phyloP scores from a whole-genome alignment of 2,329 filamentous ascomycete species.

The Talaromyces rugulosus region DNA sequence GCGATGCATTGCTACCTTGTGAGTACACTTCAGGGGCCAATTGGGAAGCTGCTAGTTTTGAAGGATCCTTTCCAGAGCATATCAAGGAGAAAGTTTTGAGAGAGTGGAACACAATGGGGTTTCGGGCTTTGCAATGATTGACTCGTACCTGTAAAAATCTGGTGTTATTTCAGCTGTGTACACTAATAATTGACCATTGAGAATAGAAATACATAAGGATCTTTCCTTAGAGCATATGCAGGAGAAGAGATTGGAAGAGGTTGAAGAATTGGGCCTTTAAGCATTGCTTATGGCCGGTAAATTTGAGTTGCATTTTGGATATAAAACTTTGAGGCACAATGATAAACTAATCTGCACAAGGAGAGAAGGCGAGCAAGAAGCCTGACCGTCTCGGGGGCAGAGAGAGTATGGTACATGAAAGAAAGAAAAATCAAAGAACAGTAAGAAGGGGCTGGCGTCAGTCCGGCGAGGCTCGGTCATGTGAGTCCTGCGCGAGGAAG shows the following conservation, averaged over 20 bases:
- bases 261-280: neutral
- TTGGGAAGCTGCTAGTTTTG: slow-evolving; percentile 31
- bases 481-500: too few species aligned
- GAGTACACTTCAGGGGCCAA: slow-evolving; percentile 39
- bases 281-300: neutral
- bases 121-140: neutral
- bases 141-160: neutral
- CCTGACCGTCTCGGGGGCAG: neutral
- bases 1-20: slow-evolving; percentile 39
- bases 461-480: too few species aligned
- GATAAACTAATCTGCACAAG: neutral
- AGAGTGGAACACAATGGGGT: neutral
- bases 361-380: neutral
- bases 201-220: neutral
- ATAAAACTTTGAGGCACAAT: neutral
- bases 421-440: neutral
- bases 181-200: neutral
- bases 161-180: neutral
- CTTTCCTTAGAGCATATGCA: too few species aligned
- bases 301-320: neutral
- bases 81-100: slow-evolving; percentile 35
- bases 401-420: neutral
- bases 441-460: neutral
- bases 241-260: neutral
- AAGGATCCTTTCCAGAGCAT: slow-evolving; percentile 35